Conservation (phyloP, 129 eudicot species). For the Escallonia rubra region DNA sequence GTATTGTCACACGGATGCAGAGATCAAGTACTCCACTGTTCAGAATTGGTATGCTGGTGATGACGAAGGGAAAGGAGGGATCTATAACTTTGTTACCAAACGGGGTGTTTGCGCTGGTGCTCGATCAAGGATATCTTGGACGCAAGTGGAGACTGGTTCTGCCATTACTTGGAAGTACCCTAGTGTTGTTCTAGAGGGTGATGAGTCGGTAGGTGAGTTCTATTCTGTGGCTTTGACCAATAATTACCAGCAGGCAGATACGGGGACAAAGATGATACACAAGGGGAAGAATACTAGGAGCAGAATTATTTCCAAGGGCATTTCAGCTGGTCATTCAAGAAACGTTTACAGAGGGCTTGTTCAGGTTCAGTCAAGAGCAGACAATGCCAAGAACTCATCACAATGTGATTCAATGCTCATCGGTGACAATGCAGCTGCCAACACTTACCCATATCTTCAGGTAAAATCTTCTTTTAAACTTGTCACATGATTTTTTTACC, state of each 20-base stretch:
- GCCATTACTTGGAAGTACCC: slow-evolving; percentile 99
- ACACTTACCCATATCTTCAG: slow-evolving; percentile 95
- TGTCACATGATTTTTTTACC: background rate
- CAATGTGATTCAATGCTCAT: slow-evolving; percentile 99
- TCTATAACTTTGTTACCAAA: slow-evolving; percentile 86
- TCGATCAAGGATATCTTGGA: slow-evolving; percentile 97
- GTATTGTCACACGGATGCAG: slow-evolving; percentile 74
- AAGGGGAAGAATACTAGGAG: slow-evolving; percentile 96
- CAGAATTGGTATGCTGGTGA: slow-evolving; percentile 99
- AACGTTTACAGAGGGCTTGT: slow-evolving; percentile 93
- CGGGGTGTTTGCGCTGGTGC: slow-evolving; percentile 91
- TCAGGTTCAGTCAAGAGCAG: slow-evolving; percentile 78
- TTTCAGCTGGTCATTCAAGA: slow-evolving; percentile 91
- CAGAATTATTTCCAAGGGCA: slow-evolving; percentile 89
- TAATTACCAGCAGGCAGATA: slow-evolving; percentile 91
- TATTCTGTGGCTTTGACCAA: slow-evolving; percentile 96
- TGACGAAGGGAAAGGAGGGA: slow-evolving; percentile 87
- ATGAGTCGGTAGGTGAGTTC: slow-evolving; percentile 89
- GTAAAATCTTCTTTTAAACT: slow-evolving; percentile 24
- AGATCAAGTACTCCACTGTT: slow-evolving; percentile 92
- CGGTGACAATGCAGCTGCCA: slow-evolving; percentile 87
- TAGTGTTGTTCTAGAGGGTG: slow-evolving; percentile 92
- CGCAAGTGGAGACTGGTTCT: slow-evolving; percentile 98
- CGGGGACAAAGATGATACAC: slow-evolving; percentile 98
- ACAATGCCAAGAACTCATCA: slow-evolving; percentile 81